Evolutionary conservation across 805 yeast genomes (phyloP), one percentile per base, ranked within the genome.

Genomic region (Komagataella pseudopastoris): DNA sequence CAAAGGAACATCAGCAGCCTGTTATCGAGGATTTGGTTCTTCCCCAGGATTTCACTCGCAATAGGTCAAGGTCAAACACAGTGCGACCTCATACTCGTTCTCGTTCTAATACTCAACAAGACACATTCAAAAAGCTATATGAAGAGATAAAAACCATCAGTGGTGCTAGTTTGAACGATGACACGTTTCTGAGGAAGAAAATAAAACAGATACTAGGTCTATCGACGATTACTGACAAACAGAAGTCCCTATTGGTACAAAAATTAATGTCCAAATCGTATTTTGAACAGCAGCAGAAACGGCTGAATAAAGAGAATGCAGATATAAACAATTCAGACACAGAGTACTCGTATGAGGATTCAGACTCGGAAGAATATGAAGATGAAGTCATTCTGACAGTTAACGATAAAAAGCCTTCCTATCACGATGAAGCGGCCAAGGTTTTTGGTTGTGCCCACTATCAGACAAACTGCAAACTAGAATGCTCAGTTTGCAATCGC

Each of bases 401-500:
- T 6, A 59, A 61, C 16, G 88, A 83, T 57, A 69, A 63, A 46
- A 52, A 58, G 20, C 77, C 82, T 1, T 65, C 80, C 0, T 83
- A 70, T 58, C 71, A 72, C 57, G 72, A 74, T 56, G 59, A 64
- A 30, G 66, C 66, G 10, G 67, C 68, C 12, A 68, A 69, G 2
- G 67, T 77, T 1, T 62, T 83, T 24, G 97, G 97, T 2, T 90
- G 97, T 62, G 69, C 68, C 18, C 97, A 90, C 65, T 90, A 90
- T 65, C 85, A 80, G 60, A 69, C 95, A 39, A 82, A 83, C 54
- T 88, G 96, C 67, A 88, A 89, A 62, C 65, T 86, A 49, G 93
- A 87, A 59, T 90, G 97, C 61, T 74, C 84, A 10, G 72, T 73
- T 2, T 90, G 97, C 60, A 65, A 71, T 36, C 72, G 73, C 60